Evolutionary conservation across 2,329 filamentous ascomycete species (phyloP).

Genomic region (Xylaria sp.): DNA sequence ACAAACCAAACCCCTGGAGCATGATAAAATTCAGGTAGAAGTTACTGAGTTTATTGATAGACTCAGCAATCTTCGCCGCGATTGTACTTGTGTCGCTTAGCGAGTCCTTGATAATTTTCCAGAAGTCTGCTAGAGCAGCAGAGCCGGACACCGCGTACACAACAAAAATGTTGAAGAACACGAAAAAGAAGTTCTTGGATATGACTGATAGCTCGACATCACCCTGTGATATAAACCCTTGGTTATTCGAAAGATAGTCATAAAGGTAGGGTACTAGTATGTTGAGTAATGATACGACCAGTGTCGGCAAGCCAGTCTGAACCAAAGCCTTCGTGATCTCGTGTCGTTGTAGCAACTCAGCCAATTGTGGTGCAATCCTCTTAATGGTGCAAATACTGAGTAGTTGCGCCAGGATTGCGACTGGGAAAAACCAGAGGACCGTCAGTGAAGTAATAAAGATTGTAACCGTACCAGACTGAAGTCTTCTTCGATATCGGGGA

Average conservation of each 20-base stretch:
- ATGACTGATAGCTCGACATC: conserved; percentile 94
- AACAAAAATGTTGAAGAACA: conserved; percentile 98
- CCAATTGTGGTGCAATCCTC: conserved; percentile 73
- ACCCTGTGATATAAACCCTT: conserved; percentile 93
- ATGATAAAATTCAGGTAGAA: conserved; percentile 97
- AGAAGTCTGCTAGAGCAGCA: conserved; percentile 71
- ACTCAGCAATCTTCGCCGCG: conserved; percentile 74
- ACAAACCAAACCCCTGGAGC: conserved; percentile 89
- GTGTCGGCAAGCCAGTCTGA: conserved; percentile 84
- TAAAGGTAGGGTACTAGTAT: conserved; percentile 92
- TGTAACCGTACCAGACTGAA: conserved; percentile 84
- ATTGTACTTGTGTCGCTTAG: conserved; percentile 81
- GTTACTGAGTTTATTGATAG: conserved; percentile 73
- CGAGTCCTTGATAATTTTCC: conserved; percentile 71
- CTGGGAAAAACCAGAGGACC: conserved; percentile 84
- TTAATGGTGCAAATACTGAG: conserved; percentile 82
- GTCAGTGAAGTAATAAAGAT: conserved; percentile 81
- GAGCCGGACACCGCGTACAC: conserved; percentile 90
- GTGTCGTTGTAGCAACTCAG: conserved; percentile 69
- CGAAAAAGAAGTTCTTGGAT: conserved; percentile 99
- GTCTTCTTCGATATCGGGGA: conserved; percentile 72
- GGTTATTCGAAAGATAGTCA: conserved; percentile 86
- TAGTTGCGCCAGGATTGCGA: conserved; percentile 78
- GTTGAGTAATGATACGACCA: conserved; percentile 85
- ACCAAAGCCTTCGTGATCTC: conserved; percentile 76